Evolutionary conservation across 2,329 filamentous ascomycete species (phyloP).

Genomic region (Ophiostoma sp.): DNA sequence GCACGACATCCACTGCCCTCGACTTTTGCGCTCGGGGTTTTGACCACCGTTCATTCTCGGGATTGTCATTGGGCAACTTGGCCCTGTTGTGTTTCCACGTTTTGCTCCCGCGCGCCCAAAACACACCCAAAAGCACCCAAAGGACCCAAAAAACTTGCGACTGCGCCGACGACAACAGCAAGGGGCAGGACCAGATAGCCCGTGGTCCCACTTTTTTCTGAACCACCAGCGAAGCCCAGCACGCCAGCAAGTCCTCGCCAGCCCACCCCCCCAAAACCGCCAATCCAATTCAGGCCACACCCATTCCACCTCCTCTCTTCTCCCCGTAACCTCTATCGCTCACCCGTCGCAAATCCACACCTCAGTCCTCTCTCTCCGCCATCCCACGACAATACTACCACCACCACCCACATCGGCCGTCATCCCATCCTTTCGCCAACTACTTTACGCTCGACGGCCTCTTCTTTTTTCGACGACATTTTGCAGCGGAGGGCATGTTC

Average conservation of each 20-base stretch:
- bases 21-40: slow-evolving; percentile 3
- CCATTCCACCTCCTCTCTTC: background rate
- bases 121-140: no score
- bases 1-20: background rate
- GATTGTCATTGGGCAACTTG: slow-evolving; percentile 3
- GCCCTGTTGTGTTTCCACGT: slow-evolving; percentile 18
- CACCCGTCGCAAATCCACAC: slow-evolving; percentile 23
- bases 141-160: slow-evolving; percentile 9
- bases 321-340: slow-evolving; percentile 4
- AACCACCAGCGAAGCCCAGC: slow-evolving; percentile 4
- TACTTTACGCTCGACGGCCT: background rate
- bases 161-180: background rate
- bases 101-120: slow-evolving; percentile 1
- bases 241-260: background rate
- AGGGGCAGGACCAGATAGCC: slow-evolving; percentile 9
- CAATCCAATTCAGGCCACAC: slow-evolving; percentile 12
- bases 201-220: slow-evolving; percentile 8
- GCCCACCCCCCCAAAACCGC: slow-evolving; percentile 6
- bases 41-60: background rate
- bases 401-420: slow-evolving; percentile 18
- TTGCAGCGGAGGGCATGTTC: slow-evolving; percentile 5
- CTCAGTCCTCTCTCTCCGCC: background rate
- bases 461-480: background rate
- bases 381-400: background rate
- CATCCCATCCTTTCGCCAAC: slow-evolving; percentile 12